Base-by-base conservation (phyloP, 768 basidiomycete species). In the Boletales sp. region DNA sequence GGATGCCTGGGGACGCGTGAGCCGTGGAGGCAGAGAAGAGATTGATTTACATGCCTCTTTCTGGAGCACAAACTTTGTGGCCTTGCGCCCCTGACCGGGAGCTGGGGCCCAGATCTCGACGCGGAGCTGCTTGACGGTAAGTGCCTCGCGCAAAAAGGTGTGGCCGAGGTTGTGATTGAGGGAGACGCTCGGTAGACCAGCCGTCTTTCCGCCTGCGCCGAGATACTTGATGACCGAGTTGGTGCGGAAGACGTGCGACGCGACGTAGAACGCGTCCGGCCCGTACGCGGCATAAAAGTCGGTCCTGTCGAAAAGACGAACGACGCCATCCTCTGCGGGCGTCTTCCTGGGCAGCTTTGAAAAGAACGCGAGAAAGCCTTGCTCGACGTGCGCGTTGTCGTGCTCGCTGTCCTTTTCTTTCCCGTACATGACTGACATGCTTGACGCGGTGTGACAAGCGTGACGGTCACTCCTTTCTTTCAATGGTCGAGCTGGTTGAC, bases 151-250 rank as follows among this genome's bases (percentile, higher is more conserved):
- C 40, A 99, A 70, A 53, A 96, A 84, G 34, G 75, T 75, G 57
- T 90, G 87, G 0, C 94, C 94, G 15, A 92, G 81, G 14, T 79
- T 81, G 49, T 76, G 70, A 62, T 82, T 90, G 48, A 99, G 74
- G 0, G 79, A 82, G 43, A 96, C 92, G 46, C 84, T 86, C 0
- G 90, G 84, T 1, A 96, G 72, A 3, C 83, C 82, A 0, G 74
- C 78, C 1, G 72, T 64, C 56, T 75, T 77, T 30, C 82, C 82
- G 0, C 79, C 80, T 0, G 70, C 63, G 7, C 95, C 95, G 37
- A 96, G 82, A 64, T 90, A 88, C 68, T 95, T 95, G 69, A 99
- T 78, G 51, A 97, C 94, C 1, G 90, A 86, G 59, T 90, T 88
- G 3, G 96, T 99, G 49, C 81, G 86, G 59, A 82, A 93, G 46